Conservation (phyloP, 805 yeast genomes). For the Millerago galiae region DNA sequence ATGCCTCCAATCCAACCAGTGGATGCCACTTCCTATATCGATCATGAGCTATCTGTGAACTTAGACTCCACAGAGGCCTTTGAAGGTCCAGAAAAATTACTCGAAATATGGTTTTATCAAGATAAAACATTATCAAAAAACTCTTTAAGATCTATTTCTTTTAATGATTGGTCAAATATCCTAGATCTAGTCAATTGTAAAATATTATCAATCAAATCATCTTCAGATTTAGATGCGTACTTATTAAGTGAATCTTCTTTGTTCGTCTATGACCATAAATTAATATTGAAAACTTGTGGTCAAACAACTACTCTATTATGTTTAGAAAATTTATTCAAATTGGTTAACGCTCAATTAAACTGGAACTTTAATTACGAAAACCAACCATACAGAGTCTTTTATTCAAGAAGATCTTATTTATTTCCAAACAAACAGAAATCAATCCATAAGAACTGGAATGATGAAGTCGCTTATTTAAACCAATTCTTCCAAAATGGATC, state of each 20-base stretch:
- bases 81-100: constrained; percentile 94
- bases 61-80: constrained; percentile 89
- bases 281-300: constrained; percentile 91
- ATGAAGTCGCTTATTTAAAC: constrained; percentile 69
- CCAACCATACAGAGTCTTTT: constrained; percentile 63
- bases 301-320: constrained; percentile 88
- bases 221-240: constrained; percentile 69
- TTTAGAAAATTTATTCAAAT: constrained; percentile 53
- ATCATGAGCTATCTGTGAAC: constrained; percentile 70
- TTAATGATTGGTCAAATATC: constrained; percentile 61
- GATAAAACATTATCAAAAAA: constrained; percentile 31
- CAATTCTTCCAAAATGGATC: constrained; percentile 54
- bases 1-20: constrained; percentile 31
- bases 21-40: constrained; percentile 48
- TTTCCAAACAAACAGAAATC: constrained; percentile 80
- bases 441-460: constrained; percentile 80
- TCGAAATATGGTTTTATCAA: constrained; percentile 84
- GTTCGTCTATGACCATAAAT: constrained; percentile 80
- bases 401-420: constrained; percentile 89
- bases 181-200: constrained; percentile 84
- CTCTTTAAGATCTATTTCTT: constrained; percentile 52
- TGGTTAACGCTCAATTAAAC: constrained; percentile 35
- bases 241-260: constrained; percentile 83
- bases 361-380: constrained; percentile 32
- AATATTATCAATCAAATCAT: constrained; percentile 70